Evolutionary conservation across 805 yeast genomes (phyloP).

Genomic region (Barnettozyma vustinii): DNA sequence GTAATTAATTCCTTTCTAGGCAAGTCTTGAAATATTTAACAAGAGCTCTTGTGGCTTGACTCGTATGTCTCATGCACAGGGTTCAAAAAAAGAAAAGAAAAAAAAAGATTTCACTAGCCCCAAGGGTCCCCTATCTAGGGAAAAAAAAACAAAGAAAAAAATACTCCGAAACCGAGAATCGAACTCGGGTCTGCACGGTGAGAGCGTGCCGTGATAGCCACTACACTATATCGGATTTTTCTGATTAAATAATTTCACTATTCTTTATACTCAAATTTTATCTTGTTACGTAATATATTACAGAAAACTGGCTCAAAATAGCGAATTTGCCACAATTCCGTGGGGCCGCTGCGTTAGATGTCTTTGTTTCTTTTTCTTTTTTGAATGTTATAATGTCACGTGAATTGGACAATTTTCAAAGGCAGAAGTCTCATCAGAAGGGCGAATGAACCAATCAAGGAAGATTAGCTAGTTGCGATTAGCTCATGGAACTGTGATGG

Average conservation of each 20-base stretch:
- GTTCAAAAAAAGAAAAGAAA: too few relatives aligned
- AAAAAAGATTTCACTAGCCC: too few relatives aligned
- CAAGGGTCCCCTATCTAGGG: too few relatives aligned
- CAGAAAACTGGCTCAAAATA: too few relatives aligned
- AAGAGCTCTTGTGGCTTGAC: too few relatives aligned
- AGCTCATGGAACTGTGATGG: neutral
- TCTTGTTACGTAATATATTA: too few relatives aligned
- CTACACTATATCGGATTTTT: slow-evolving; percentile 29
- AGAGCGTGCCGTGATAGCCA: slow-evolving; percentile 31
- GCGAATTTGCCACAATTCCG: neutral
- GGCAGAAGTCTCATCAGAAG: neutral
- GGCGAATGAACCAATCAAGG: neutral
- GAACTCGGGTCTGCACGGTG: slow-evolving; percentile 31
- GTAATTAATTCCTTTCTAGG: too few relatives aligned
- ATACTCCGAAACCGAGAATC: slow-evolving; percentile 30
- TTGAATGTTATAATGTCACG: slow-evolving; percentile 1
- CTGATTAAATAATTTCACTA: neutral
- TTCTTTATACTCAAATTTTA: too few relatives aligned
- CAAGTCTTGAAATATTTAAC: too few relatives aligned
- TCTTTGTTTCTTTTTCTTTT: neutral
- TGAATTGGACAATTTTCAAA: slow-evolving; percentile 1
- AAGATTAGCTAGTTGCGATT: neutral
- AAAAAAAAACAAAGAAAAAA: too few relatives aligned
- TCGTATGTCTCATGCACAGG: too few relatives aligned
- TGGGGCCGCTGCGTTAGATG: neutral